These are phyloP conservation scores for Paraconiothyrium brasiliense DNA, from an alignment of 2,329 filamentous ascomycete genomes.

Conservation along the genomic window DNA sequence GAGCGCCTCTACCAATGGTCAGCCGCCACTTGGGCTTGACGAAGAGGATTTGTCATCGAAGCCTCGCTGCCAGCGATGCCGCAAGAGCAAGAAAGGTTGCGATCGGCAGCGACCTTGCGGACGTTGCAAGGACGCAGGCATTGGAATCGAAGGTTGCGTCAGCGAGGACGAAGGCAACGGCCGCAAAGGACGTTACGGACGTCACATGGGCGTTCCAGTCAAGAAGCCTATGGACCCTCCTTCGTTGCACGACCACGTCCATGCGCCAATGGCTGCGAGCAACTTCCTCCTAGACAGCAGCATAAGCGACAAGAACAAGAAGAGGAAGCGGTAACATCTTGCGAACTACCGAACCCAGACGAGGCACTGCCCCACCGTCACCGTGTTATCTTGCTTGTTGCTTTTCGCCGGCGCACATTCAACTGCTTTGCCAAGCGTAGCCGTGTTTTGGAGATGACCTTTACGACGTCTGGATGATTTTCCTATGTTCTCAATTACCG, in stretches of 20 bases:
- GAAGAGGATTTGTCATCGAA: conserved; percentile 95
- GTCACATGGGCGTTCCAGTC: conserved; percentile 73
- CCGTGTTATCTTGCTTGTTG: conserved; percentile 11
- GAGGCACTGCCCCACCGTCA: neutral
- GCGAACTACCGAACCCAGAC: neutral
- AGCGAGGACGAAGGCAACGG: conserved; percentile 98
- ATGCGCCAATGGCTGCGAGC: conserved; percentile 28
- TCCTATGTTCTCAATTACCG: conserved; percentile 4
- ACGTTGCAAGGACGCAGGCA: conserved; percentile 93
- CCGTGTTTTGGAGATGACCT: conserved; percentile 8
- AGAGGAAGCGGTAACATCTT: conserved; percentile 68
- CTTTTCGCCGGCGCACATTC: neutral
- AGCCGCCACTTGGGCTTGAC: conserved; percentile 70
- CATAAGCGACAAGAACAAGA: conserved; percentile 69
- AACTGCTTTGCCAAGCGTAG: neutral
- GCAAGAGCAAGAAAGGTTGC: conserved; percentile 99
- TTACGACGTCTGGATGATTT: conserved; percentile 12
- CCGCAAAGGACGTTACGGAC: conserved; percentile 88
- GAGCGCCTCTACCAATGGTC: conserved; percentile 72
- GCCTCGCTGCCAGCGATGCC: conserved; percentile 95
- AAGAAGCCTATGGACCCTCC: conserved; percentile 63
- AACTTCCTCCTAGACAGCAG: conserved; percentile 27
- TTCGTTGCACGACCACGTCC: conserved; percentile 44
- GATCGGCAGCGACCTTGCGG: conserved; percentile 95
- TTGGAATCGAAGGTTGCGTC: conserved; percentile 91